phyloP scores from a whole-genome alignment of 371 early-diverging fungal species.

The Mortierella sp. region DNA sequence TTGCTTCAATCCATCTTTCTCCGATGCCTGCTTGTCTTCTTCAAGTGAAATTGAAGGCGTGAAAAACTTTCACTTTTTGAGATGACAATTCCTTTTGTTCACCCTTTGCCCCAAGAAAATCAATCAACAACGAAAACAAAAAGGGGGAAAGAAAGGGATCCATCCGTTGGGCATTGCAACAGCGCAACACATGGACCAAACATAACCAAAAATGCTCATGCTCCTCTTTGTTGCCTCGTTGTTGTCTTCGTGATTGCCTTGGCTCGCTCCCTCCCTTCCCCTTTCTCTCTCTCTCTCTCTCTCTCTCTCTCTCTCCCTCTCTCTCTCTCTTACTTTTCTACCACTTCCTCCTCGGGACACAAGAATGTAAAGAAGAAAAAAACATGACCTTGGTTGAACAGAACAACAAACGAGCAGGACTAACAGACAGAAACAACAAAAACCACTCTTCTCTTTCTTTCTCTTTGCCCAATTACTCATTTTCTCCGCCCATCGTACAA shows the following conservation, averaged over 20 bases:
- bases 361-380: background rate
- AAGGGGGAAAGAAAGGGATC: background rate
- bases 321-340: background rate
- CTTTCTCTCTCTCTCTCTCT: too few species aligned
- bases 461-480: background rate
- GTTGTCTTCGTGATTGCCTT: background rate
- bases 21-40: too few species aligned
- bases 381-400: background rate
- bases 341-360: conserved; percentile 3
- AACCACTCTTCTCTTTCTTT: background rate
- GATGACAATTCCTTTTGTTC: background rate
- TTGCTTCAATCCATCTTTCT: too few species aligned
- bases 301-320: background rate
- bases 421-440: background rate
- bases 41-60: too few species aligned
- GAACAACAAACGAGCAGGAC: background rate
- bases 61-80: too few species aligned
- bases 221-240: background rate
- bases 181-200: background rate
- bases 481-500: background rate
- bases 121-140: background rate
- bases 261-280: background rate
- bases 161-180: background rate
- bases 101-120: background rate
- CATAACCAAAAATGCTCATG: background rate